Conservation (phyloP, 1,284 basidiomycete species). For the Boletus albobrunnescens region DNA sequence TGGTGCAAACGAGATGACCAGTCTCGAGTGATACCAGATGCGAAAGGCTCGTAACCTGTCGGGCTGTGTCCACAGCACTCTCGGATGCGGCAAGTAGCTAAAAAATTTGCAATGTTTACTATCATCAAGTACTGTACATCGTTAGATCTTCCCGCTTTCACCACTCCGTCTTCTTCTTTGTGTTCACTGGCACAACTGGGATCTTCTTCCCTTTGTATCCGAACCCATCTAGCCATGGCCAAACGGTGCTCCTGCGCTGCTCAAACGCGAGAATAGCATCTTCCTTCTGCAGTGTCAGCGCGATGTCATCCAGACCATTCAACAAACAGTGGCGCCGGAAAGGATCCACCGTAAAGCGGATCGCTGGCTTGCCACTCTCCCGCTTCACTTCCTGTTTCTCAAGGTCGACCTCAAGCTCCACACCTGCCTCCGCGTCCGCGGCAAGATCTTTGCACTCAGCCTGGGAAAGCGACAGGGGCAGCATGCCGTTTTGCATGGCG, state of each 20-base stretch:
- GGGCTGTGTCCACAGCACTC: background rate
- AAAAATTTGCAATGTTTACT: no score
- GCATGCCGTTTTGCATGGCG: slow-evolving; percentile 95
- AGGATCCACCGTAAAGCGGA: slow-evolving; percentile 77
- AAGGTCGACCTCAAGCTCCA: slow-evolving; percentile 86
- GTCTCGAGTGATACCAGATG: slow-evolving; percentile 3
- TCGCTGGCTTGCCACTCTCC: slow-evolving; percentile 65
- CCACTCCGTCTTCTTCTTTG: slow-evolving; percentile 73
- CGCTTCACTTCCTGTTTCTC: slow-evolving; percentile 84
- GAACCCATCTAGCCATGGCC: slow-evolving; percentile 95
- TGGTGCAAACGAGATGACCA: slow-evolving; percentile 8
- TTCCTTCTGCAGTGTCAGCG: slow-evolving; percentile 80
- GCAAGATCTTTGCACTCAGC: slow-evolving; percentile 75
- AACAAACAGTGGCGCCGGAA: slow-evolving; percentile 91
- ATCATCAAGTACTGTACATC: background rate
- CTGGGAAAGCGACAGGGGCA: slow-evolving; percentile 77
- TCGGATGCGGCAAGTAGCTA: slow-evolving; percentile 14
- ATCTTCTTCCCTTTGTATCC: slow-evolving; percentile 80
- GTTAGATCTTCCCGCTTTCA: slow-evolving; percentile 34
- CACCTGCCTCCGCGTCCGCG: slow-evolving; percentile 75
- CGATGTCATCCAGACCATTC: slow-evolving; percentile 93
- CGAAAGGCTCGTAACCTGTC: background rate
- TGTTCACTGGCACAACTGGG: slow-evolving; percentile 45
- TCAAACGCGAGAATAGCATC: slow-evolving; percentile 74
- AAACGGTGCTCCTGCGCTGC: slow-evolving; percentile 64